Conservation (phyloP, 73 alveolate species). For the Tetrahymena borealis region DNA sequence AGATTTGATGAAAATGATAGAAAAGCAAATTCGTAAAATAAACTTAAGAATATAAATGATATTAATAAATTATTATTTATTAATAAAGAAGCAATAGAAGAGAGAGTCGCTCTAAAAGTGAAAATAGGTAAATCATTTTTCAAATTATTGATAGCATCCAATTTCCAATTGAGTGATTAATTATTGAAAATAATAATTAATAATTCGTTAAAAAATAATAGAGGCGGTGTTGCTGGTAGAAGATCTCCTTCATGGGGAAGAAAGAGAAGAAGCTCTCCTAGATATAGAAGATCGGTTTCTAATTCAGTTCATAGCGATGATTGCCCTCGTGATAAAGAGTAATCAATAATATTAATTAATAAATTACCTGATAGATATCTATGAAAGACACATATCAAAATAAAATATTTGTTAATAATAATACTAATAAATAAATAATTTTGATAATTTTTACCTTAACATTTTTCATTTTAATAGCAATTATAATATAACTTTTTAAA, state of each 20-base stretch:
- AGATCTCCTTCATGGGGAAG: neutral
- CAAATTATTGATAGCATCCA: too few species aligned
- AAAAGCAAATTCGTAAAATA: neutral
- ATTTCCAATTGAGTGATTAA: too few species aligned
- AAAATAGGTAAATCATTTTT: neutral
- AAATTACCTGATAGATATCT: neutral
- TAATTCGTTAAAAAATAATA: neutral
- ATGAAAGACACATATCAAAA: neutral
- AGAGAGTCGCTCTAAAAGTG: neutral
- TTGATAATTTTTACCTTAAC: too few species aligned
- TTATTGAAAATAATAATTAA: too few species aligned
- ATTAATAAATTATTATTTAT: neutral
- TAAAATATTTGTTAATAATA: neutral
- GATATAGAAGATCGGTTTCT: neutral
- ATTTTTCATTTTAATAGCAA: too few species aligned
- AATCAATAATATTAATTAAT: neutral
- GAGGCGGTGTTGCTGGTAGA: neutral
- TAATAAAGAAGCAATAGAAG: neutral
- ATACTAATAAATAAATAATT: too few species aligned
- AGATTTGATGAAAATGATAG: slow-evolving; percentile 1
- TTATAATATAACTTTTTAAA: too few species aligned
- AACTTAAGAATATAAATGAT: neutral
- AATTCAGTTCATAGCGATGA: neutral
- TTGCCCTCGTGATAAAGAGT: neutral
- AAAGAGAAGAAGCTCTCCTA: neutral